A percentile compares a stretch with the other conserved stretches of the same genome.
These are phyloP conservation scores for Solanum piurae DNA, from an alignment of 257 asterid species.

Conservation along the genomic window DNA sequence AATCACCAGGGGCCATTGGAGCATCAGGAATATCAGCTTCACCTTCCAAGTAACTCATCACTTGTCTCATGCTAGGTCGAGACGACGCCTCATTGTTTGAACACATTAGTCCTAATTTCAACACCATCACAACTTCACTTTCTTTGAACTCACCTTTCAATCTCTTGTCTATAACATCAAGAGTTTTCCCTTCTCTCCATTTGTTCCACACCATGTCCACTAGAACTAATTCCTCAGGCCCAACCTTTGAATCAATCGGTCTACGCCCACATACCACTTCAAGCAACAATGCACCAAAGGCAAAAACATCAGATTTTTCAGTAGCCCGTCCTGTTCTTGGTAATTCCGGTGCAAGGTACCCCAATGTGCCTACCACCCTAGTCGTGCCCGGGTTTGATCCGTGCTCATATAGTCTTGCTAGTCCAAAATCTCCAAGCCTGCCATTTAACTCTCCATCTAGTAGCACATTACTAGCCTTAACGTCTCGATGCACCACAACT, in stretches of 20 bases:
- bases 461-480: slow-evolving; percentile 62
- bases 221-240: slow-evolving; percentile 1
- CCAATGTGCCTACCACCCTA: slow-evolving; percentile 56
- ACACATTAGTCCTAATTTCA: slow-evolving; percentile 8
- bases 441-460: slow-evolving; percentile 47
- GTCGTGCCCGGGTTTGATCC: slow-evolving; percentile 52
- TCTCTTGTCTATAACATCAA: slow-evolving; percentile 6
- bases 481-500: slow-evolving; percentile 47
- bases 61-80: slow-evolving; percentile 2
- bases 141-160: neutral
- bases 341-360: slow-evolving; percentile 60
- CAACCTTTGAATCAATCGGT: slow-evolving; percentile 7
- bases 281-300: slow-evolving; percentile 45
- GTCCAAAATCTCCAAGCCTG: slow-evolving; percentile 52
- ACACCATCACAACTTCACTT: slow-evolving; percentile 2
- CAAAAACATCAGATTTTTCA: slow-evolving; percentile 42
- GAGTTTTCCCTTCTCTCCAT: neutral
- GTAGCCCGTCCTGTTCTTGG: slow-evolving; percentile 50
- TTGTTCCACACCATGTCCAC: slow-evolving; percentile 11
- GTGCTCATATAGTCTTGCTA: slow-evolving; percentile 49
- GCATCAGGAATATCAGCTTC: slow-evolving; percentile 17
- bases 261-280: slow-evolving; percentile 24
- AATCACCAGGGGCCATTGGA: slow-evolving; percentile 24
- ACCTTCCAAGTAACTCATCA: slow-evolving; percentile 3
- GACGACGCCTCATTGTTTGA: neutral